Base-by-base conservation (phyloP, 768 basidiomycete genomes). In the Rubroboletus satanas region DNA sequence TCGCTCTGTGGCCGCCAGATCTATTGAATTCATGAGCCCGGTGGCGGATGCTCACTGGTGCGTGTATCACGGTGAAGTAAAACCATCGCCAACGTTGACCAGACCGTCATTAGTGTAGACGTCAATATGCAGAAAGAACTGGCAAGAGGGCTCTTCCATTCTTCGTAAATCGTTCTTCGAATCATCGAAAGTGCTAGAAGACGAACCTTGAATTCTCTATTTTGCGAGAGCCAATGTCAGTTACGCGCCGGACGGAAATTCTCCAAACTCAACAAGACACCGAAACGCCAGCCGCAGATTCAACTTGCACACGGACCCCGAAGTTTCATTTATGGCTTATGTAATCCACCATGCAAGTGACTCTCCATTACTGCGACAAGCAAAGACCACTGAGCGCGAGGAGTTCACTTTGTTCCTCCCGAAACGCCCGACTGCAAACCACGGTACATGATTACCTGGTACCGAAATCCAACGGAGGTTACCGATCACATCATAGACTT, bases 121-220 rank as follows among this genome's bases (percentile, higher is more conserved):
- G 48, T 49, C 45, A 47, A 18, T 28, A 17, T 23, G 42, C 9
- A 41, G n/a, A 37, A 56, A 63, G 53, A 39, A 33, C 47, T 51
- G 21, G 26, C 8, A 46, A 56, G 35, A 38, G 29, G 37, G n/a
- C 2, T 21, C 65, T 64, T 66, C 64, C 57, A 4, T 66, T 55
- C 64, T 55, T 59, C 44, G 56, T 46, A 65, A 49, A 64, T 49
- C n/a, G 45, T 18, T 45, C 49, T 60, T 66, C 62, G 62, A 60
- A 56, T 15, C 52, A 50, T 44, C 49, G 36, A 31, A 58, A 51
- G 36, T 4, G 18, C 41, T 4, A 43, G 58, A 60, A 66, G 56
- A 29, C 54, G 44, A 51, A 32, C 17, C 21, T 21, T 43, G 49
- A 44, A 18, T 45, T 32, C 57, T 63, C 63, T 52, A 66, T 58